Evolutionary conservation across 192 early-diverging fungal genomes (phyloP), one percentile per base, ranked within the genome.

Genomic region (Coemansia sp.): DNA sequence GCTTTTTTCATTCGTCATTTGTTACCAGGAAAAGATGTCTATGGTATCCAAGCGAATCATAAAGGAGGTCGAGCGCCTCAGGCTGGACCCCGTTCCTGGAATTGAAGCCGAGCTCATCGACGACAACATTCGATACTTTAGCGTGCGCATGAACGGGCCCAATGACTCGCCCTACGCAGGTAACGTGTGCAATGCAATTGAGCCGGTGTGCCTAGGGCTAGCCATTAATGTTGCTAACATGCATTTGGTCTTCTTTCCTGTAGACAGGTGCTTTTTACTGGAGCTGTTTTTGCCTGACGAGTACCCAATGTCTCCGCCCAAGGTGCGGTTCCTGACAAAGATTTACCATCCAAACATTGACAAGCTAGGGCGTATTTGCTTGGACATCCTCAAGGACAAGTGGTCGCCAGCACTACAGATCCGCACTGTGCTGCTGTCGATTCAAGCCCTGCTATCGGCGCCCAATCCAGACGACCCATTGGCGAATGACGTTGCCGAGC

Each of bases 301-400:
- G 22, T 98, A 98, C 67, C 97, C 97, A 26, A 98, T 98, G 97
- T 87, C 89, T 3, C 93, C 97, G 41, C 97, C 97, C 38, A 98
- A 95, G 84, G 97, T 98, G 36, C 92, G 95, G 19, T 97, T 94
- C 63, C 81, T 98, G 75, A 98, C 97, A 46, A 93, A 93, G 78
- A 98, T 98, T 72, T 98, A 98, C 81, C 95, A 97, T 73, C 95
- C 95, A 18, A 98, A 98, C 72, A 98, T 98, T 72, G 97, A 98
- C 80, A 97, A 94, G 82, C 87, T 97, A 21, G 97, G 97, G 18
- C 86, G 95, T 53, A 97, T 98, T 64, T 98, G 97, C 56, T 82
- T 98, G 58, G 97, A 98, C 69, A 98, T 98, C 77, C 74, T 98
- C 59, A 98, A 98, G 84, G 97, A 98, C 80, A 97, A 97, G 76